Base-by-base conservation (phyloP, 2,329 filamentous ascomycete species). In the Stachybotrys chartarum region DNA sequence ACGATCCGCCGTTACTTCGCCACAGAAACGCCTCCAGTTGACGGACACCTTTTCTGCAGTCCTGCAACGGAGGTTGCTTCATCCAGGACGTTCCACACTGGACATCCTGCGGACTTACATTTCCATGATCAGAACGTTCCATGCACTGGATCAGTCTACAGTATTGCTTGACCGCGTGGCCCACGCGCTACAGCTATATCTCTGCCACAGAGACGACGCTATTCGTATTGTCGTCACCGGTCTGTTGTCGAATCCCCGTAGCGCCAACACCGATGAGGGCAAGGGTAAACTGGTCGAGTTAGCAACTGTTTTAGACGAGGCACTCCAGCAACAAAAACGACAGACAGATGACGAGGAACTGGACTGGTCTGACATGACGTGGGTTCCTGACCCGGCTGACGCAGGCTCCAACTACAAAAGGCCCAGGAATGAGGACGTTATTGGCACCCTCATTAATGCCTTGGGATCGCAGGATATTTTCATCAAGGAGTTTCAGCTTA, bases 321-420 rank as follows among this genome's bases (percentile, higher is more conserved):
- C 83, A 0, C 73, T 81, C 10, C 79, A 84, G 57, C 76, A 79
- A 56, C 73, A 78, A 14, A 75, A 77, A 8, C 72, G 73, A 44
- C 78, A 79, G 18, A 72, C 76, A 8, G 81, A 85, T 30, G 83
- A 85, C 58, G 85, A 87, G 55, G 89, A 90, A 53, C 78, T 94
- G 16, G 90, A 95, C 69, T 97, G 90, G 87, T 82, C 91, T 65
- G 92, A 99, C 69, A 89, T 96, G 86, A 83, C 85, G 8, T 99
- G 94, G 94, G 79, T 91, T 42, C 94, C 94, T 1, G 90, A 96
- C 64, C 94, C 94, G 0, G 86, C 95, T 45, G 94, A 99, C 67
- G 94, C 94, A 1, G 91, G 91, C 10, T 88, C 91, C 51, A 90
- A 97, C 67, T 97, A 96, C 75, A 91, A 89, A 66, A 87, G 91